Base-by-base conservation (phyloP, 2,329 filamentous ascomycete genomes). In the Coniochaeta prunicola region DNA sequence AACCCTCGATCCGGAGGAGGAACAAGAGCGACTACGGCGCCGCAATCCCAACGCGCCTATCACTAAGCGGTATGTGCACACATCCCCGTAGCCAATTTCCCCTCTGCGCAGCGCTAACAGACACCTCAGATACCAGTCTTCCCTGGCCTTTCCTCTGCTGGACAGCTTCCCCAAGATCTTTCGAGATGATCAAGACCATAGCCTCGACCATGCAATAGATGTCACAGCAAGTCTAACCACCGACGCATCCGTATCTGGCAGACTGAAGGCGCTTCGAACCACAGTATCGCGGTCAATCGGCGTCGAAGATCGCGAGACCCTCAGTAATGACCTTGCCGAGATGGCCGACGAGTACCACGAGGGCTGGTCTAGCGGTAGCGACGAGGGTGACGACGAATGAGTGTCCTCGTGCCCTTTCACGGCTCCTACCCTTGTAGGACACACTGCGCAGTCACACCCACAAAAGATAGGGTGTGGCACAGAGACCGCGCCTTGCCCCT, bases 331-430 rank as follows among this genome's bases (percentile, higher is more conserved):
- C 13, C 77, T 99, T 40, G 86, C 89, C 26, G 88, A 90, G 60
- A 86, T 97, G 66, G 88, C 89, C 1, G 92, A 96, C 68, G 90
- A 90, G 60, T 97, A 97, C 70, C 86, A 91, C 65, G 90, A 94
- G 61, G 91, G 91, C 1, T 96, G 91, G 90, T 86, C 85, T 13
- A 91, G 88, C 67, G 91, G 86, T 26, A 88, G 84, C 59, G 89
- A 90, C 65, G 80, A 85, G 9, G 87, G 84, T 21, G 86, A 91
- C 59, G 87, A 91, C 56, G 78, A 82, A 8, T 70, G 50, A 62
- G 24, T n/a, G 7, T 5, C 7, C 53, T 15, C 7, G 12, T 30
- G 19, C 26, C 3, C 21, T 34, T 34, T 53, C 48, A 12, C 30
- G 30, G 13, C 9, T 50, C 24, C 45, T 9, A 4, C 4, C 17